Percentiles rank a stretch among this genome's conserved stretches.
Conservation (phyloP, 208 protist species). For the Entamoeba dispar region DNA sequence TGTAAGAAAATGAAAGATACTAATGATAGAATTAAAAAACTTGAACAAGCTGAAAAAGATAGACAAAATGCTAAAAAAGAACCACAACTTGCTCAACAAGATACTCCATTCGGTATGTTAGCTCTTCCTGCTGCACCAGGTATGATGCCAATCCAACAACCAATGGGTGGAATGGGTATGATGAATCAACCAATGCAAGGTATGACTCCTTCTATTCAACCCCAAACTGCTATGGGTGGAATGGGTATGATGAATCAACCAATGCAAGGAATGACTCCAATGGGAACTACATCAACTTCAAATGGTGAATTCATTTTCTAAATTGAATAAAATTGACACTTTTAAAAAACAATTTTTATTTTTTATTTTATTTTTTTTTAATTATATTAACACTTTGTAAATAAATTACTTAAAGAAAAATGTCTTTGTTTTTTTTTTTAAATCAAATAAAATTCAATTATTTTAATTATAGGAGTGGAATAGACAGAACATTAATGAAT, state of each 20-base stretch:
- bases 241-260: not conserved
- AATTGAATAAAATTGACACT: no score
- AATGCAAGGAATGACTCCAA: no score
- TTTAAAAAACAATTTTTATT: no score
- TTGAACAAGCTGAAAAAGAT: not conserved
- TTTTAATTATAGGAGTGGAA: no score
- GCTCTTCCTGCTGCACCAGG: not conserved
- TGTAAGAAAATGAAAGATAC: constrained; percentile 50
- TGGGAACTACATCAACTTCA: not conserved
- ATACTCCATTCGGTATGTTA: not conserved
- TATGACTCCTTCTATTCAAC: not conserved
- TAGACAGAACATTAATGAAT: no score
- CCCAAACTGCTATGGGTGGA: not conserved
- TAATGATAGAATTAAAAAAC: not conserved
- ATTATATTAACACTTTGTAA: no score
- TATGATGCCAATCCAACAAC: not conserved
- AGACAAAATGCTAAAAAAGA: not conserved
- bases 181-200: not conserved
- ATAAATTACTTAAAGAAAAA: no score
- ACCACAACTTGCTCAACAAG: not conserved
- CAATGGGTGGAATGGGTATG: not conserved
- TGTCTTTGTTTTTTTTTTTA: no score
- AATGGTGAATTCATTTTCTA: not conserved
- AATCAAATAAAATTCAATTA: no score
- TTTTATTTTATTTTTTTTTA: no score